Evolutionary conservation across 139 green algal genomes (phyloP), one percentile per base, ranked within the genome.

Genomic region (Chlorella sp.): DNA sequence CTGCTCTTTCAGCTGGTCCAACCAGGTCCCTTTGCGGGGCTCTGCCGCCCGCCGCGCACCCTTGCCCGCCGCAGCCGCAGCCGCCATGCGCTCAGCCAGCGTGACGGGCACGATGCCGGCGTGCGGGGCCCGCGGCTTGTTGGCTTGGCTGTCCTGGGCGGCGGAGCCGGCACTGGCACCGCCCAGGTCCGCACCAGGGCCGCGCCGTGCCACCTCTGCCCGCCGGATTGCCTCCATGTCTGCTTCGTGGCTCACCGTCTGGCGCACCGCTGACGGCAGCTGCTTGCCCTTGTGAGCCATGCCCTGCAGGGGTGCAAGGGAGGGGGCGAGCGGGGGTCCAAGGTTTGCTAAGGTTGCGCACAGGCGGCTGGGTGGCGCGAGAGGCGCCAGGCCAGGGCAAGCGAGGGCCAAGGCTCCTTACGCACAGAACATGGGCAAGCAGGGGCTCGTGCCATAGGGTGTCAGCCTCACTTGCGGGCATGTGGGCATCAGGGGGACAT

Each of bases 201-300:
- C 78, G 36, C 32, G 32, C 16, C 91, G 85, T n/a, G 86, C 86
- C 66, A 73, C 87, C 61, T 95, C 95, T 24, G 94, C 88, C 16
- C 96, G 61, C 19, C 93, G 91, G 28, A 98, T 98, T 37, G 83
- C 79, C 75, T 97, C 96, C 82, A 95, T 87, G n/a, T 94, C 89
- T 12, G 94, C 93, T 66, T 96, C 91, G 89, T 96, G 94, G 40
- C 89, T 92, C 21, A 98, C 86, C 86, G 97, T 93, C 92, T 98
- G 96, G n/a, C 95, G 92, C 48, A 97, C 81, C 30, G 95, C 94
- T 48, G 94, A 39, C 3, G 96, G 94, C 91, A 97, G 78, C 24
- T 53, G 36, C 48, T 71, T 83, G 18, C 81, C 73, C 34, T 21
- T 71, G 36, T 53, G 2, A 0, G 28, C 30, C 26, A 91, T 42